Percentiles rank a stretch among this genome's conserved stretches.
These are phyloP conservation scores for Fusarium nelsonii DNA, from an alignment of 2,329 filamentous ascomycete genomes.

Conservation along the genomic window DNA sequence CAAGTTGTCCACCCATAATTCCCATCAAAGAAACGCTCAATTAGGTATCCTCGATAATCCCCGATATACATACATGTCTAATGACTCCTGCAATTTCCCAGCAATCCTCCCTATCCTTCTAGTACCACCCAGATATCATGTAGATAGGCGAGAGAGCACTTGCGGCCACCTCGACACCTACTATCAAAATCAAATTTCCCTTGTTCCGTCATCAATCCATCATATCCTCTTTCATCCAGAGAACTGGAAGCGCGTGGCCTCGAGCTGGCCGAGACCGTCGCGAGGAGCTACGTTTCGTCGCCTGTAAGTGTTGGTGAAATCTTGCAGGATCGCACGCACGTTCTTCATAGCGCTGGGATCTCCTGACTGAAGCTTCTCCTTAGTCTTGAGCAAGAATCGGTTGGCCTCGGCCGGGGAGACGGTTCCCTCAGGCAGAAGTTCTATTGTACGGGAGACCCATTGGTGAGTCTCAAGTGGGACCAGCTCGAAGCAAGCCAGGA, in stretches of 20 bases:
- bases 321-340: conserved; percentile 87
- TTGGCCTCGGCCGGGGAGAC: conserved; percentile 85
- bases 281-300: conserved; percentile 94
- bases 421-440: conserved; percentile 84
- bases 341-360: conserved; percentile 74
- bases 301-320: conserved; percentile 96
- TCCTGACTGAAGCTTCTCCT: conserved; percentile 77
- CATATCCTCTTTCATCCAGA: conserved; percentile 49
- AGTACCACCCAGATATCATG: conserved; percentile 15
- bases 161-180: conserved; percentile 1
- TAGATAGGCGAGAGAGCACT: conserved; percentile 11
- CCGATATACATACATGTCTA: conserved; percentile 37
- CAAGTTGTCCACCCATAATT: conserved; percentile 24
- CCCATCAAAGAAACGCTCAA: conserved; percentile 39
- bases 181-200: neutral
- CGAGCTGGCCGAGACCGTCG: conserved; percentile 88
- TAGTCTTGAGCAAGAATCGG: conserved; percentile 82
- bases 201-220: neutral
- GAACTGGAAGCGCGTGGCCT: conserved; percentile 90
- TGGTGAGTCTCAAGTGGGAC: conserved; percentile 81
- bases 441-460: conserved; percentile 88
- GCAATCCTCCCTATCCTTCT: conserved; percentile 12
- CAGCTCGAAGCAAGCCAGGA: conserved; percentile 89
- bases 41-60: conserved; percentile 42
- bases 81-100: conserved; percentile 24